phyloP scores from a whole-genome alignment of 208 protist species.

The Crithidia sp. region DNA sequence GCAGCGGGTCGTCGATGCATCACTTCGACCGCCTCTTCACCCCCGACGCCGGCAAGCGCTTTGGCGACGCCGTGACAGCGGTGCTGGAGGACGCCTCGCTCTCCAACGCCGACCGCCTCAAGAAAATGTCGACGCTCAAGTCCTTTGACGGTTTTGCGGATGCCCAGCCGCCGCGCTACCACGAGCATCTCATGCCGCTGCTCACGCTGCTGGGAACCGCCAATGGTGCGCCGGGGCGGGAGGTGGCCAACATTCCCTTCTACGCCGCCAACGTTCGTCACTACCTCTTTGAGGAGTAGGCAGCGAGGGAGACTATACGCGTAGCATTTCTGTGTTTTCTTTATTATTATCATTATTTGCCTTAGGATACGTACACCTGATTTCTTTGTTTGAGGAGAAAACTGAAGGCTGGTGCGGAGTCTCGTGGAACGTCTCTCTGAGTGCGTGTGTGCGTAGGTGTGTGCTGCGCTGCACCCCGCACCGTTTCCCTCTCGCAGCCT shows the following conservation, averaged over 20 bases:
- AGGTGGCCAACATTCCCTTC: constrained; percentile 49
- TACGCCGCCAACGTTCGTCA: constrained; percentile 45
- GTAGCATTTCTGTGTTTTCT: no score
- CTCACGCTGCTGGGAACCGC: constrained; percentile 69
- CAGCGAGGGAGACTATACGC: neutral
- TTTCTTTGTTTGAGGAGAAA: no score
- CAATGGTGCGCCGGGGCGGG: constrained; percentile 34
- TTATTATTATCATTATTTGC: no score
- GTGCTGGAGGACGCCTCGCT: constrained; percentile 31
- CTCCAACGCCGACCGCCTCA: constrained; percentile 37
- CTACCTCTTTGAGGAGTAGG: constrained; percentile 46
- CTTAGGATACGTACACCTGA: no score
- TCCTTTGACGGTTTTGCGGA: constrained; percentile 68
- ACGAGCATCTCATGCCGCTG: constrained; percentile 89
- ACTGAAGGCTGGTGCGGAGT: no score
- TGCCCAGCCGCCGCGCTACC: constrained; percentile 46
- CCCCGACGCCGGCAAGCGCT: constrained; percentile 39
- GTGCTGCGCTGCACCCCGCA: neutral
- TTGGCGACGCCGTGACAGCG: constrained; percentile 60
- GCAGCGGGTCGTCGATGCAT: constrained; percentile 84
- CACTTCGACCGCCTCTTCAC: constrained; percentile 60
- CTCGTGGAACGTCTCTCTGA: no score
- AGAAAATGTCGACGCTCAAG: constrained; percentile 39
- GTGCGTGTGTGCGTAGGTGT: no score
- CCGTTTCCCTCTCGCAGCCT: neutral